These are phyloP conservation scores for Paramecium pentaurelia DNA, from an alignment of 73 alveolate genomes.

Conservation along the genomic window DNA sequence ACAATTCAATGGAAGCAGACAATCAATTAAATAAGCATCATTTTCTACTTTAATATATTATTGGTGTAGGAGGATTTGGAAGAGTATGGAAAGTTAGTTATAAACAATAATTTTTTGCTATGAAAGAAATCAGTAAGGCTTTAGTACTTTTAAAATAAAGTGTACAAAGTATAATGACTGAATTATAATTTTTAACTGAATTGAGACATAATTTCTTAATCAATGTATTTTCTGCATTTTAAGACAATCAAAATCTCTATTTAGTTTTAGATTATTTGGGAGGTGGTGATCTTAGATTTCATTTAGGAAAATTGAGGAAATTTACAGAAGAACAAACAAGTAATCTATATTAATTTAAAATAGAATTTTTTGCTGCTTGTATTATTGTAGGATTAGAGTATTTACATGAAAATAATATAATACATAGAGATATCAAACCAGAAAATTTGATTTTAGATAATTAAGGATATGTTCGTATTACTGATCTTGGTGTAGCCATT, in stretches of 20 bases:
- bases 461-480: slow-evolving; percentile 87
- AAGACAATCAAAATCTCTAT: slow-evolving; percentile 69
- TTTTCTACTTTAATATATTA: slow-evolving; percentile 40
- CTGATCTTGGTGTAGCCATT: slow-evolving; percentile 96
- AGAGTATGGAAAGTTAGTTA: slow-evolving; percentile 77
- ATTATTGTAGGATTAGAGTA: slow-evolving; percentile 89
- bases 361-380: slow-evolving; percentile 89
- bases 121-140: slow-evolving; percentile 74
- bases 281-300: slow-evolving; percentile 81
- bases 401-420: slow-evolving; percentile 82
- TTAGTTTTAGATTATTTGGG: slow-evolving; percentile 71
- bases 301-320: slow-evolving; percentile 59
- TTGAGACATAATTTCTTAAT: slow-evolving; percentile 72
- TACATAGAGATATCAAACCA: slow-evolving; percentile 97
- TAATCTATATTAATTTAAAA: neutral
- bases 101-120: slow-evolving; percentile 69
- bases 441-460: slow-evolving; percentile 92
- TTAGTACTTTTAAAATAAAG: slow-evolving; percentile 74
- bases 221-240: slow-evolving; percentile 74
- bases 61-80: slow-evolving; percentile 84
- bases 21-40: neutral
- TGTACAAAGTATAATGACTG: slow-evolving; percentile 69
- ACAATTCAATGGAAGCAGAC: neutral
- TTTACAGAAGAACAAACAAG: slow-evolving; percentile 77
- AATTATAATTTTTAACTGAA: slow-evolving; percentile 66